phyloP scores from a whole-genome alignment of 1,284 basidiomycete species.

The Ustilago hordei region DNA sequence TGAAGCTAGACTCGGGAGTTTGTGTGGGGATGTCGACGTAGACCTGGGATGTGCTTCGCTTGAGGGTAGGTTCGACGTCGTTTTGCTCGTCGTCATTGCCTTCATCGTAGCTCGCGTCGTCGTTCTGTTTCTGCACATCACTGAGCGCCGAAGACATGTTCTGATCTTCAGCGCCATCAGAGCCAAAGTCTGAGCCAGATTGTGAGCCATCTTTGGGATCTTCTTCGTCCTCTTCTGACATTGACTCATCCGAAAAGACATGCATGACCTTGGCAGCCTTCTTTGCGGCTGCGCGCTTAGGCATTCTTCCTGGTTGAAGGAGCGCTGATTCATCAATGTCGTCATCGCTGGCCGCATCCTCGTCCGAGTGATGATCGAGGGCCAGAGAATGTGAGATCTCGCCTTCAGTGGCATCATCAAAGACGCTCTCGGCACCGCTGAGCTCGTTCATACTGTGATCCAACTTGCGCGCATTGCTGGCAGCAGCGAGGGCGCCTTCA shows the following conservation, averaged over 20 bases:
- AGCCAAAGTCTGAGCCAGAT: slow-evolving; percentile 5
- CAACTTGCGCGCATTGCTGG: background rate
- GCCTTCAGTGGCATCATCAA: slow-evolving; percentile 42
- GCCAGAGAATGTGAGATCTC: slow-evolving; percentile 27
- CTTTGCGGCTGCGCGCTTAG: slow-evolving; percentile 2
- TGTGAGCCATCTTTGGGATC: slow-evolving; percentile 14
- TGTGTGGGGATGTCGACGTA: slow-evolving; percentile 19
- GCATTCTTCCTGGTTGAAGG: slow-evolving; percentile 23
- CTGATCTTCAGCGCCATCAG: slow-evolving; percentile 19
- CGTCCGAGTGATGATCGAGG: slow-evolving; percentile 17
- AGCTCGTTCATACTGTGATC: slow-evolving; percentile 31
- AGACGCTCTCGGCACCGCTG: slow-evolving; percentile 29
- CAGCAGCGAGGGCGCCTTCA: slow-evolving; percentile 23
- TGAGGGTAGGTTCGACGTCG: background rate
- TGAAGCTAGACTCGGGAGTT: slow-evolving; percentile 22
- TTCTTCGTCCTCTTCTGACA: slow-evolving; percentile 16
- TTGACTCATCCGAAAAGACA: slow-evolving; percentile 12
- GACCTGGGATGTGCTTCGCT: background rate
- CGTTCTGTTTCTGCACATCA: slow-evolving; percentile 2
- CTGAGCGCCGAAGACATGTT: slow-evolving; percentile 30
- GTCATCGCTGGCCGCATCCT: slow-evolving; percentile 13
- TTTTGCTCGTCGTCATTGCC: slow-evolving; percentile 14
- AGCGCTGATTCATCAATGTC: slow-evolving; percentile 23
- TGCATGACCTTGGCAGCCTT: slow-evolving; percentile 9
- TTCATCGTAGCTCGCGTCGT: slow-evolving; percentile 26